Conservation (phyloP, 768 basidiomycete species). For the Podaxis sp. region DNA sequence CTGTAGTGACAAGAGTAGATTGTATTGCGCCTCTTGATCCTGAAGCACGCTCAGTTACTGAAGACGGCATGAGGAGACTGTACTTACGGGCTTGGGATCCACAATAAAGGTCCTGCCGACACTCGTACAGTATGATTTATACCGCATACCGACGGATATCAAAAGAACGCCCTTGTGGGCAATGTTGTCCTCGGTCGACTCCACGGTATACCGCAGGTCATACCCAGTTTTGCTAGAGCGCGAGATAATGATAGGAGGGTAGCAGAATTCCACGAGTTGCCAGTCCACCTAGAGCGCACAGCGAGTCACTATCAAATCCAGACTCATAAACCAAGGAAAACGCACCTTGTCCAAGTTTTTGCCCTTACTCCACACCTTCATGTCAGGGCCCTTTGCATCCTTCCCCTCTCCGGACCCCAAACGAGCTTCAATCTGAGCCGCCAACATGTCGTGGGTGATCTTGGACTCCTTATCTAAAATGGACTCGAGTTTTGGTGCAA, state of each 20-base stretch:
- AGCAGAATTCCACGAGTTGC: constrained; percentile 88
- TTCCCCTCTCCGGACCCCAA: constrained; percentile 83
- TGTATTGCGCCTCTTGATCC: constrained; percentile 92
- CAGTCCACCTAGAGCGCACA: constrained; percentile 69
- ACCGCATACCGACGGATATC: constrained; percentile 84
- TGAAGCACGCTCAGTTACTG: constrained; percentile 29
- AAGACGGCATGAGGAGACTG: neutral
- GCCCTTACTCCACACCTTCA: constrained; percentile 87
- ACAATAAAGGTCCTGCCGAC: constrained; percentile 94
- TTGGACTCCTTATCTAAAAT: constrained; percentile 92
- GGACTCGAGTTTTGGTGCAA: constrained; percentile 83
- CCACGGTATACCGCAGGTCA: constrained; percentile 83
- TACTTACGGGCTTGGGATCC: constrained; percentile 78
- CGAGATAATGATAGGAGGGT: constrained; percentile 94
- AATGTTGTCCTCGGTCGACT: constrained; percentile 81
- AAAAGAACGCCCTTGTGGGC: constrained; percentile 88
- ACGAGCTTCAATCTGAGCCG: constrained; percentile 82
- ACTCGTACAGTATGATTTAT: constrained; percentile 91
- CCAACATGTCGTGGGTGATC: constrained; percentile 84
- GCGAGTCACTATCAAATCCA: constrained; percentile 1
- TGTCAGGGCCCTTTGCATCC: constrained; percentile 81
- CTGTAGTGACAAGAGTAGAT: constrained; percentile 75
- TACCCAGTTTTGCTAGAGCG: constrained; percentile 81
- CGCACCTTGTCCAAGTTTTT: constrained; percentile 73
- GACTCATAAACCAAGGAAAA: constrained; percentile 16